A percentile compares a stretch with the other conserved stretches of the same genome.
Evolutionary conservation across 177 flowering plant species (phyloP).

Genomic region (Vitis hybrid): DNA sequence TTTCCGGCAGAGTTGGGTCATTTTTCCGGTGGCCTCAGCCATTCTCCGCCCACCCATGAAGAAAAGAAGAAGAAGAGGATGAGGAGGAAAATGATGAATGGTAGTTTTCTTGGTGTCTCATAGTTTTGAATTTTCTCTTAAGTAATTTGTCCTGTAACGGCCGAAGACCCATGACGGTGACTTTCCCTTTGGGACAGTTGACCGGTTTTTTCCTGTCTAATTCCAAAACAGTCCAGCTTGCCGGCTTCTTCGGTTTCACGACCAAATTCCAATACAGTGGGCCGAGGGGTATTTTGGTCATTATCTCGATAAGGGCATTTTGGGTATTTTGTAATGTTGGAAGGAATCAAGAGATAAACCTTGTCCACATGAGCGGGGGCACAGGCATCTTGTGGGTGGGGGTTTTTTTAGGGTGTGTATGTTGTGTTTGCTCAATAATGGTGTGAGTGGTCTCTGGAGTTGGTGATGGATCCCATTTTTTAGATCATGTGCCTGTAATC

Average conservation of each 20-base stretch:
- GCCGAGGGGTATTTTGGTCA: constrained; percentile 21
- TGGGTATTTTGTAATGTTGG: constrained; percentile 4
- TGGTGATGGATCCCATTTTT: not conserved
- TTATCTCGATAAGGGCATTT: not conserved
- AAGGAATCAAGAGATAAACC: not conserved
- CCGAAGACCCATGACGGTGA: not conserved
- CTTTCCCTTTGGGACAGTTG: constrained; percentile 26
- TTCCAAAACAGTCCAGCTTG: constrained; percentile 31
- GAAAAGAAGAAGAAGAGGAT: not conserved
- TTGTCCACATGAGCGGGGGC: not conserved
- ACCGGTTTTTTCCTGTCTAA: constrained; percentile 28
- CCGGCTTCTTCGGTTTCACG: constrained; percentile 30
- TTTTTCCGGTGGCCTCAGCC: constrained; percentile 43
- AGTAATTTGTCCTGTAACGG: not conserved
- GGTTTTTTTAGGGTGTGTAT: not conserved
- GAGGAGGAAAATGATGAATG: not conserved
- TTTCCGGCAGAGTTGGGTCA: constrained; percentile 62
- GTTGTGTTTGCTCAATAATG: not conserved
- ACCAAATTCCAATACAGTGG: not conserved
- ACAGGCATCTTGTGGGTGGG: constrained; percentile 13
- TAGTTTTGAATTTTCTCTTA: not conserved
- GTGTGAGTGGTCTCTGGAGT: not conserved
- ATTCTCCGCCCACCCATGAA: constrained; percentile 7
- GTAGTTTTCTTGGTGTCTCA: not conserved
- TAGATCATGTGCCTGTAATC: not conserved